Base-by-base conservation (phyloP, 2,329 filamentous ascomycete genomes). In the Colletotrichum liaoningense region DNA sequence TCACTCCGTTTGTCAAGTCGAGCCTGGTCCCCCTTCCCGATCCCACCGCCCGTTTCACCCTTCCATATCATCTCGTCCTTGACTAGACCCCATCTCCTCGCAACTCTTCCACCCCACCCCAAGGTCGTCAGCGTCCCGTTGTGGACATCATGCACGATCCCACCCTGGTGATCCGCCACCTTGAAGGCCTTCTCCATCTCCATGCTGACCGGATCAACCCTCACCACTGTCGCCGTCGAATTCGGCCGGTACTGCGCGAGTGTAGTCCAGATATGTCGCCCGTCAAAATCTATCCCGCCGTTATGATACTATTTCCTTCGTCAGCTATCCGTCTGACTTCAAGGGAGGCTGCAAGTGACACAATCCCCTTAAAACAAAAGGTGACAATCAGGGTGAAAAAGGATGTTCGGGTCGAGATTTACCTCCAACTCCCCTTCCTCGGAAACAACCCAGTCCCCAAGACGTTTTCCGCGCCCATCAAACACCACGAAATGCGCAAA, bases 201-300 rank as follows among this genome's bases (percentile, higher is more conserved):
- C 57, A 88, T 64, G 0, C 77, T 84, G 0, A 76, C 72, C 0
- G 85, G 85, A 30, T 84, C 79, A 57, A 84, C 78, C 19, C 80
- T 79, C 63, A 86, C 81, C 9, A 86, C 78, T 22, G 83, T 84
- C 1, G 83, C 85, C 0, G 85, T 86, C 5, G 81, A 83, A 77
- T 86, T 86, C 2, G 86, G 86, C 1, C 86, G 81, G 72, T 87
- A 87, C 74, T 88, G 84, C 3, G 82, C 81, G 19, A 88, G 76
- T 0, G 84, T 84, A 4, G 82, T 83, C 86, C 87, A 88, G 60
- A 88, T 82, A 70, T 81, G 82, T 49, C 80, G 77, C 16, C 86
- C 86, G 74, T 88, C 86, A 69, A 82, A 88, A 74, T 88, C 86
- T 19, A 88, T 79, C 1, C 86, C 86, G 28, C 86, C 86, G 68